Evolutionary conservation across 371 early-diverging fungal species (phyloP).

Genomic region (Capniomyces stellatus): DNA sequence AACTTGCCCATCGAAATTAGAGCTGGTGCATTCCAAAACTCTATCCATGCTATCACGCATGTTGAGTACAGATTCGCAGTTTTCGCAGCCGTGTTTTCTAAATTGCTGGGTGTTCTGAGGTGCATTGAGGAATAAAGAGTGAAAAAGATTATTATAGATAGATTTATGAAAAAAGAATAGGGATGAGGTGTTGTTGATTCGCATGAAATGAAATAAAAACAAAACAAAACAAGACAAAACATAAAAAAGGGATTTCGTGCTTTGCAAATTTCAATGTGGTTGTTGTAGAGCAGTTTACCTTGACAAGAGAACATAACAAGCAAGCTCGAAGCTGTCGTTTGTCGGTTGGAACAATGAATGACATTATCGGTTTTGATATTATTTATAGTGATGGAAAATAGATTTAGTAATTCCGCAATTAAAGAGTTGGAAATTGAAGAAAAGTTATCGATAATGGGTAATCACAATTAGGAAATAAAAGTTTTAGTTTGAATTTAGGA

Average conservation of each 20-base stretch:
- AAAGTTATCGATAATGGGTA: no score
- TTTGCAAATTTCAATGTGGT: neutral
- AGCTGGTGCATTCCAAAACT: conserved; percentile 67
- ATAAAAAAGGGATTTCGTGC: no score
- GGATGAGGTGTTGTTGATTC: neutral
- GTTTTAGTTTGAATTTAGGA: no score
- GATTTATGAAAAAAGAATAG: no score
- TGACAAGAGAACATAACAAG: conserved; percentile 79
- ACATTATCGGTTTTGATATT: no score
- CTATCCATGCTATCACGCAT: conserved; percentile 51
- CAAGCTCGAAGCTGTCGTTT: conserved; percentile 77
- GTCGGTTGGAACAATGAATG: conserved; percentile 44
- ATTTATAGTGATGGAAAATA: no score
- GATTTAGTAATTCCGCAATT: no score
- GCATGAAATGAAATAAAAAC: neutral
- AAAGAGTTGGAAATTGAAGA: no score
- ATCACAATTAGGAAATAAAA: no score
- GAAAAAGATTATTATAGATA: no score
- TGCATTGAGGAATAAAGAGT: no score
- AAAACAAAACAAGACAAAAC: no score
- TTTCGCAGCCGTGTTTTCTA: conserved; percentile 68
- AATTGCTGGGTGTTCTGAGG: conserved; percentile 66
- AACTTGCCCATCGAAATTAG: conserved; percentile 72
- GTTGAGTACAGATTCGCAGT: conserved; percentile 69
- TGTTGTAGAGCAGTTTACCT: neutral